These are phyloP conservation scores for Epichloe sp. DNA, from an alignment of 2,329 filamentous ascomycete species.

Conservation along the genomic window DNA sequence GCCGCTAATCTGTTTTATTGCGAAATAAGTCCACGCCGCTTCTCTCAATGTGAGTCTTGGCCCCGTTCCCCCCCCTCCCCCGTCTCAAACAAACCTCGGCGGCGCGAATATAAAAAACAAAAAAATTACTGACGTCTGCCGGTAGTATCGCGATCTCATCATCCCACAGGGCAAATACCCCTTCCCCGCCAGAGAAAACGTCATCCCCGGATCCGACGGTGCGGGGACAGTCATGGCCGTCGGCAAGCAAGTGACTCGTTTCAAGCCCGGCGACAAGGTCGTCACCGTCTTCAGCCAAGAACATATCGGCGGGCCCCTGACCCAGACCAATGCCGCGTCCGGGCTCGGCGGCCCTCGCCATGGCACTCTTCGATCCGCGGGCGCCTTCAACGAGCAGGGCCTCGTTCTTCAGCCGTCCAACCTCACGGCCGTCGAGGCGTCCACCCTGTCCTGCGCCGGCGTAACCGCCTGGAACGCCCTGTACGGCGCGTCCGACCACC, in stretches of 20 bases:
- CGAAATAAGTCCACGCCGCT: conserved; percentile 29
- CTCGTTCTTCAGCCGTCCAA: conserved; percentile 49
- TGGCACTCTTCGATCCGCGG: conserved; percentile 56
- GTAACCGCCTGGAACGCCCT: conserved; percentile 55
- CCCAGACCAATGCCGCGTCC: conserved; percentile 23
- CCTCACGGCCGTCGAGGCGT: conserved; percentile 38
- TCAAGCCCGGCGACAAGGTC: conserved; percentile 40
- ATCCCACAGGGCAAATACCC: conserved; percentile 29
- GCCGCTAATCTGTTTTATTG: not conserved
- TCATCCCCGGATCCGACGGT: conserved; percentile 39
- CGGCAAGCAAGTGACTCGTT: conserved; percentile 33
- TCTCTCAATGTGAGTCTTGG: conserved; percentile 32
- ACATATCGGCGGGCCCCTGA: conserved; percentile 33
- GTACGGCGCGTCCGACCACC: conserved; percentile 36
- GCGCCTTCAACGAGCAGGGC: conserved; percentile 53
- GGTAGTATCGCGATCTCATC: conserved; percentile 32
- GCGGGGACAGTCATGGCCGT: conserved; percentile 40
- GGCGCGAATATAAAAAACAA: not conserved
- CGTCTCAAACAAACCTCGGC: not conserved
- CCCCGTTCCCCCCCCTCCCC: not conserved
- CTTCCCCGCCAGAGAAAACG: conserved; percentile 21
- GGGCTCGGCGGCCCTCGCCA: conserved; percentile 57
- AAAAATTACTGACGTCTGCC: not conserved
- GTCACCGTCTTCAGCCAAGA: conserved; percentile 49
- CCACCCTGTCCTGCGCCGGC: conserved; percentile 46